Conservation (phyloP, 2,329 filamentous ascomycete genomes). For the Colletotrichum sp. region DNA sequence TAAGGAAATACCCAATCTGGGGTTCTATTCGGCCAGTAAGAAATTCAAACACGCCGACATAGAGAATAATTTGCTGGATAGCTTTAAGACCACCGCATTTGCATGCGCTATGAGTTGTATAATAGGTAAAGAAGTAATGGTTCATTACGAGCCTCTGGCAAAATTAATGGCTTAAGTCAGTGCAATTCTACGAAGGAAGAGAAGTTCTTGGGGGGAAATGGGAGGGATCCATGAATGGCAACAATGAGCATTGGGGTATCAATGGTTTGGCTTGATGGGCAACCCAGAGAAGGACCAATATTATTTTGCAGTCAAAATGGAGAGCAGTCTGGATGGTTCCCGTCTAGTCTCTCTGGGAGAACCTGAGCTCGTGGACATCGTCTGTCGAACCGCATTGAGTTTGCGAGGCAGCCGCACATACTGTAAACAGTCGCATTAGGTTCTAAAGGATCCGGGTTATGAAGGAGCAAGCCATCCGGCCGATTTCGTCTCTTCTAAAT, state of each 20-base stretch:
- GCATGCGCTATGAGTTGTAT: neutral
- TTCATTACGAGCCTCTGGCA: neutral
- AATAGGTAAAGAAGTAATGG: accelerated
- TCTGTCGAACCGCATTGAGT: neutral
- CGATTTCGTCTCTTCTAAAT: neutral
- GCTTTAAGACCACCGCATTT: neutral
- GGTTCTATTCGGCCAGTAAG: too few species aligned
- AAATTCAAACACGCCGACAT: too few species aligned
- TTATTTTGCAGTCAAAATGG: neutral
- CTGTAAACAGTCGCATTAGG: neutral
- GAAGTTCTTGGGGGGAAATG: neutral
- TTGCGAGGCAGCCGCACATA: neutral
- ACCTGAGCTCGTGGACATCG: neutral
- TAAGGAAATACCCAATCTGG: too few species aligned
- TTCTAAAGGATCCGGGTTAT: neutral
- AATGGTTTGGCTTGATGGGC: neutral
- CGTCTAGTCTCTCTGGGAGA: neutral
- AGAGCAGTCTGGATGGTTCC: accelerated
- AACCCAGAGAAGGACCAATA: neutral
- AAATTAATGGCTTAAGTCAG: accelerated
- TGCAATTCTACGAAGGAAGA: neutral
- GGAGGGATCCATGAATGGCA: neutral
- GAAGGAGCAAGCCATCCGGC: neutral
- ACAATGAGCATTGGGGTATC: neutral
- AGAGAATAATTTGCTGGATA: neutral